Conservation (phyloP, 1,139 yeast genomes). For the Yamadazyma oceani region DNA sequence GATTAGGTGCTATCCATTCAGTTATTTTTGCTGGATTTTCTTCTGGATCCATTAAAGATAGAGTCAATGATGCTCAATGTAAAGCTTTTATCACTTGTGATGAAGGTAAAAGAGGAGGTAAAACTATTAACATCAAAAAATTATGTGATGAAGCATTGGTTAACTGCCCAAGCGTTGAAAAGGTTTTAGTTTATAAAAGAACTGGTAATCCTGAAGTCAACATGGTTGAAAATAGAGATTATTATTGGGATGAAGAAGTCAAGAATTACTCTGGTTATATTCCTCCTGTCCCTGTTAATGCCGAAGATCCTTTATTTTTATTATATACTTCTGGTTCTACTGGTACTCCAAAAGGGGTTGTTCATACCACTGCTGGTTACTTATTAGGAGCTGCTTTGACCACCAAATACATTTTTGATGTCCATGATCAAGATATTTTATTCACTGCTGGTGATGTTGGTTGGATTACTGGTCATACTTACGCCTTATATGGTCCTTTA, state of each 20-base stretch:
- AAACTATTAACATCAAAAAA: slow-evolving; percentile 83
- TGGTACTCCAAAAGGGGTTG: slow-evolving; percentile 98
- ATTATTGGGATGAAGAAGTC: slow-evolving; percentile 89
- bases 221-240: slow-evolving; percentile 83
- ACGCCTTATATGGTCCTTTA: slow-evolving; percentile 93
- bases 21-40: slow-evolving; percentile 97
- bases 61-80: slow-evolving; percentile 85
- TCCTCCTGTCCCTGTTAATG: slow-evolving; percentile 83
- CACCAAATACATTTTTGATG: slow-evolving; percentile 89
- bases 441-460: slow-evolving; percentile 99
- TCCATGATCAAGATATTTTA: slow-evolving; percentile 82
- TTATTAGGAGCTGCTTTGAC: slow-evolving; percentile 93
- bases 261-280: slow-evolving; percentile 79
- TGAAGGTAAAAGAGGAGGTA: slow-evolving; percentile 97
- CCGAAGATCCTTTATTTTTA: slow-evolving; percentile 93
- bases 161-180: slow-evolving; percentile 75
- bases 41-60: slow-evolving; percentile 88
- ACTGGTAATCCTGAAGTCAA: slow-evolving; percentile 68
- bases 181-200: slow-evolving; percentile 84
- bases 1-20: slow-evolving; percentile 95
- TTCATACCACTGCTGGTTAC: slow-evolving; percentile 93
- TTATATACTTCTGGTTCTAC: slow-evolving; percentile 96
- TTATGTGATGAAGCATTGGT: slow-evolving; percentile 91
- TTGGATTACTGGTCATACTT: slow-evolving; percentile 99
- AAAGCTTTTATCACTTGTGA: slow-evolving; percentile 92